Evolutionary conservation across 1,284 basidiomycete genomes (phyloP), one percentile per base, ranked within the genome.

Genomic region (Ustilago loliicola): DNA sequence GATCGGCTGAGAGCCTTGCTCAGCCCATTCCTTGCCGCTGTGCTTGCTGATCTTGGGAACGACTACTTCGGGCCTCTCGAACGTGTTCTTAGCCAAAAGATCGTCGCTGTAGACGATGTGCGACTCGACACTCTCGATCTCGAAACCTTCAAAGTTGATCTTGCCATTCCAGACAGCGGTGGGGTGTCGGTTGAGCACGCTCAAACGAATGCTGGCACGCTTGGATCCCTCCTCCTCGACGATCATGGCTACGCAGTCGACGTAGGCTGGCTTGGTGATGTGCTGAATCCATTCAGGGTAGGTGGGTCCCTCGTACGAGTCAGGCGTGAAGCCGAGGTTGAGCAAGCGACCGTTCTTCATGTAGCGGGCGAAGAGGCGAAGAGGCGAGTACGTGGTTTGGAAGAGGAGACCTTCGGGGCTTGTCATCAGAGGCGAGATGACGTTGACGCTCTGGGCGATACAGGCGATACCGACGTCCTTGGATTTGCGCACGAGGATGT

Each of bases 391-490:
- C 21, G 89, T 90, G 17, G 90, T 90, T 86, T 90, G 90, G 61
- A 87, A 87, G 82, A 89, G 89, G 1, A 90, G 82, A 0, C 89
- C 88, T 3, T 81, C 86, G 0, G 89, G 88, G 34, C 82, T 84
- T 25, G 67, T 81, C 65, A 83, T 84, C 53, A 90, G 87, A 0
- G 90, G 89, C 1, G 89, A 90, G 50, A 90, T 90, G 50, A 90
- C 89, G 74, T 90, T 90, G 59, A 90, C 81, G 34, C 86, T 89
- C 87, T 92, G 91, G 0, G 91, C 91, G 53, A 91, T 89, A 79
- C 91, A 91, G 0, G 91, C 91, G 59, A 91, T 90, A 61, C 89
- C 89, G 51, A 91, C 89, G 29, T 90, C 87, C 76, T 90, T 89
- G 8, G 89, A 89, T 66, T 91, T 90, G 21, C 91, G 87, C 19